Evolutionary conservation across 306 rosid genomes (phyloP).

Genomic region (Dalbergia oliveri): DNA sequence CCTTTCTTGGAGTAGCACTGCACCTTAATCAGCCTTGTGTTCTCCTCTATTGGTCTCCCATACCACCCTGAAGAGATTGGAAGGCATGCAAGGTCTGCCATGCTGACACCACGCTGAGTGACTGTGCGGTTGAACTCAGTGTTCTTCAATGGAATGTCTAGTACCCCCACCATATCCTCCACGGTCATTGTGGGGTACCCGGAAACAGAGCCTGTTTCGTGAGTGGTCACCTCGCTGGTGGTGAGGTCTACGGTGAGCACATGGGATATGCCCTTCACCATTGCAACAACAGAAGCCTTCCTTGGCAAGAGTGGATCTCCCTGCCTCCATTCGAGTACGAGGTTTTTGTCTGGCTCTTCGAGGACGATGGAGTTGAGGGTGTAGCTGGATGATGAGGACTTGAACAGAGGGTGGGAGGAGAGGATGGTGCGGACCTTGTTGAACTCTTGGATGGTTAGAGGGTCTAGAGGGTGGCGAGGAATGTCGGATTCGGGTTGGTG

Average conservation of each 20-base stretch:
- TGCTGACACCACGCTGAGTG: slow-evolving; percentile 62
- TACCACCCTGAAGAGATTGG: slow-evolving; percentile 89
- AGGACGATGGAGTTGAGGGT: slow-evolving; percentile 67
- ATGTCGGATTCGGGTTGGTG: slow-evolving; percentile 50
- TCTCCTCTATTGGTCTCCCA: slow-evolving; percentile 64
- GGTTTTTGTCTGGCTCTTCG: slow-evolving; percentile 71
- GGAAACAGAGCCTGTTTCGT: slow-evolving; percentile 37
- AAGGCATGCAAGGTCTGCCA: slow-evolving; percentile 69
- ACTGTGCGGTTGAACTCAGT: slow-evolving; percentile 69
- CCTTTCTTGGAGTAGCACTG: slow-evolving; percentile 79
- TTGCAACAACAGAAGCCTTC: slow-evolving; percentile 67
- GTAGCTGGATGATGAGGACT: slow-evolving; percentile 43
- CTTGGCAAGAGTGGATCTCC: slow-evolving; percentile 63
- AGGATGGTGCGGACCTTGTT: slow-evolving; percentile 60
- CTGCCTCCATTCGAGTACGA: slow-evolving; percentile 63
- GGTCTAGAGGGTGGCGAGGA: slow-evolving; percentile 92
- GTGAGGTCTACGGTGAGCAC: slow-evolving; percentile 64
- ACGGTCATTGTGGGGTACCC: slow-evolving; percentile 77
- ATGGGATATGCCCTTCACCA: slow-evolving; percentile 47
- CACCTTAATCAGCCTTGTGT: slow-evolving; percentile 72
- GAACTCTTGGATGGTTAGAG: slow-evolving; percentile 74
- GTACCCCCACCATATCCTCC: slow-evolving; percentile 67
- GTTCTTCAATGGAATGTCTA: slow-evolving; percentile 55
- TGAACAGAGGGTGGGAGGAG: slow-evolving; percentile 60
- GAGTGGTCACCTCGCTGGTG: slow-evolving; percentile 42